phyloP scores from a whole-genome alignment of 257 asterid genomes.

The Buddleja alternifolia region DNA sequence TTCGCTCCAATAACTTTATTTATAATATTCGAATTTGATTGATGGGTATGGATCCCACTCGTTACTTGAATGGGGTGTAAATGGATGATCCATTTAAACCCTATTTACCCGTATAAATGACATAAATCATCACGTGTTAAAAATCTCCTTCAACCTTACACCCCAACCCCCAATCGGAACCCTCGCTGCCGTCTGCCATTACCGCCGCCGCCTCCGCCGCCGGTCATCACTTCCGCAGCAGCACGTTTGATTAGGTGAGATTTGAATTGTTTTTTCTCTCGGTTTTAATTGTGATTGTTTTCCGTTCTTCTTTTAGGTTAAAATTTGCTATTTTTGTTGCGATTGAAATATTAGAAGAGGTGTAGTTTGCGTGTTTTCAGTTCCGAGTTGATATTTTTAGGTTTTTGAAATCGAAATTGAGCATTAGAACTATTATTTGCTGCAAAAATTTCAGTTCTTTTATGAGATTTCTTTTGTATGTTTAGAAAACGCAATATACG shows the following conservation, averaged over 20 bases:
- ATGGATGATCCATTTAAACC: too few species aligned
- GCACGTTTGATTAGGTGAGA: conserved; percentile 9
- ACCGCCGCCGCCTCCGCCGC: background rate
- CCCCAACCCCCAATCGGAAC: background rate
- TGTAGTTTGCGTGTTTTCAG: background rate
- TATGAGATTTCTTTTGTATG: background rate
- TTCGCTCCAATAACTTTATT: too few species aligned
- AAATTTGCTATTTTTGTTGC: background rate
- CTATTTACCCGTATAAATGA: too few species aligned
- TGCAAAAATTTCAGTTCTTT: background rate
- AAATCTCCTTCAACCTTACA: too few species aligned
- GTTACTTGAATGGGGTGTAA: too few species aligned
- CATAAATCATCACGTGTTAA: too few species aligned
- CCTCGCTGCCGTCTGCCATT: background rate
- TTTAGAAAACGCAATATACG: background rate
- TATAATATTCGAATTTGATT: too few species aligned
- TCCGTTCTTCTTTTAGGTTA: background rate
- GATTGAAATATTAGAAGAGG: background rate
- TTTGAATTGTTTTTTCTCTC: background rate
- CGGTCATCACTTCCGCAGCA: conserved; percentile 5
- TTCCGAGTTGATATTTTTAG: background rate
- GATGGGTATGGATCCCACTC: too few species aligned
- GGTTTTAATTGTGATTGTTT: background rate
- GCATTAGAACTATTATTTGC: background rate
- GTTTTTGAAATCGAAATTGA: background rate